Base-by-base conservation (phyloP, 1,284 basidiomycete genomes). In the Puccinia novopanici region DNA sequence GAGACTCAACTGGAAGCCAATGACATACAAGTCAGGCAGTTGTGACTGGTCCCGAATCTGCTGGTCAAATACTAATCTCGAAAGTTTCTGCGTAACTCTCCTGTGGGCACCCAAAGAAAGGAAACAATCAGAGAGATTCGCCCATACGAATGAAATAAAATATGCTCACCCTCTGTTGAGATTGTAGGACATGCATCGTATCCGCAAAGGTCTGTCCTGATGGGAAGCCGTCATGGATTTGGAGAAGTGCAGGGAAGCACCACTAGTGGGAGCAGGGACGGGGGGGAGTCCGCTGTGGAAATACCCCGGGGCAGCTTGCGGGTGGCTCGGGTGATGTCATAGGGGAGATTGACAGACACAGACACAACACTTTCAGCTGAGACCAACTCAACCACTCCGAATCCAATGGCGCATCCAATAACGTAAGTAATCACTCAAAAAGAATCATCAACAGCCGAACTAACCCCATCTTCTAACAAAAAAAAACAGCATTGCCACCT, bases 161-260 rank as follows among this genome's bases (percentile, higher is more conserved):
- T 45, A 27, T 30, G 8, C 22, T 68, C 22, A 80, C 77, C 77
- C 68, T 61, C 68, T 70, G 48, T 80, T 80, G 17, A 80, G 57
- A 34, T 80, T 80, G 57, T 80, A 80, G 40, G 77, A 63, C 68
- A 80, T 71, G 37, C 77, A 80, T 65, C 77, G 71, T 37, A 80
- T 55, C 59, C 57, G 40, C n/a, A 73, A 55, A 24, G 68, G 48
- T n/a, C 50, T 54, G 19, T 40, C 68, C 34, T 34, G 27, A 54
- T 37, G 22, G 3, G 6, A n/a, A 67, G 22, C 24, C 63, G 63
- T 24, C 63, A 67, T 67, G 37, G 61, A 65, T 5, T 45, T 24
- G 34, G 34, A 34, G 34, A 34, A 34, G 34, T 34, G 34, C 34
- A 34, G 34, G 34, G 34, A 34, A 34, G 34, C 34, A 34, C 34